These are phyloP conservation scores for Euphorbia tirucalli DNA, from an alignment of 345 rosid species.

Conservation along the genomic window DNA sequence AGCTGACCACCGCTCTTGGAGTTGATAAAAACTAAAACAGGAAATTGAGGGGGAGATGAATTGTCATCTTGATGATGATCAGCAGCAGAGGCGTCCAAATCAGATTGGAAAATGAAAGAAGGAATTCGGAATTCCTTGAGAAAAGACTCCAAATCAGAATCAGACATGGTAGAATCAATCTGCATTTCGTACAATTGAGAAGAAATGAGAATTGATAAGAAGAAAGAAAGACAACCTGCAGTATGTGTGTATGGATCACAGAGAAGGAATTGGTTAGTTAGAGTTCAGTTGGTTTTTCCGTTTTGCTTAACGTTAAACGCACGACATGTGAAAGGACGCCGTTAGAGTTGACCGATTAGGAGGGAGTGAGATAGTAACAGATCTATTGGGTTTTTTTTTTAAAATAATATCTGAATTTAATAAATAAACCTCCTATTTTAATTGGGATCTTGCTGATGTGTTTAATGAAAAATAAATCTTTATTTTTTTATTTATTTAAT, in stretches of 20 bases:
- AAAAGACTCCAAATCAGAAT: constrained; percentile 15
- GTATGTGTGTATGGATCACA: no score
- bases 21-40: constrained; percentile 76
- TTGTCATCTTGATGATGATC: constrained; percentile 1
- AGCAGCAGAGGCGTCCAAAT: constrained; percentile 21
- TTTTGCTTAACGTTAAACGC: no score
- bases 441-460: no score
- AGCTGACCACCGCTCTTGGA: constrained; percentile 90
- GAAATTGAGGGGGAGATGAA: constrained; percentile 40
- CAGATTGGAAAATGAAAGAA: constrained; percentile 46
- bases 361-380: no score
- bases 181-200: neutral
- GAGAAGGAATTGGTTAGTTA: no score
- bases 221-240: neutral
- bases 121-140: constrained; percentile 55
- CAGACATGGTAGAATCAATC: constrained; percentile 36
- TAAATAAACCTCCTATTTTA: no score
- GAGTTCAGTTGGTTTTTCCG: no score
- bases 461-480: no score
- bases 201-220: neutral
- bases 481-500: no score
- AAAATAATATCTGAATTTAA: no score
- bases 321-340: neutral
- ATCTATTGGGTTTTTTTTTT: no score
- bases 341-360: neutral